A percentile compares a stretch with the other conserved stretches of the same genome.
These are phyloP conservation scores for Barbarea vulgaris DNA, from an alignment of 345 rosid species.

Conservation along the genomic window DNA sequence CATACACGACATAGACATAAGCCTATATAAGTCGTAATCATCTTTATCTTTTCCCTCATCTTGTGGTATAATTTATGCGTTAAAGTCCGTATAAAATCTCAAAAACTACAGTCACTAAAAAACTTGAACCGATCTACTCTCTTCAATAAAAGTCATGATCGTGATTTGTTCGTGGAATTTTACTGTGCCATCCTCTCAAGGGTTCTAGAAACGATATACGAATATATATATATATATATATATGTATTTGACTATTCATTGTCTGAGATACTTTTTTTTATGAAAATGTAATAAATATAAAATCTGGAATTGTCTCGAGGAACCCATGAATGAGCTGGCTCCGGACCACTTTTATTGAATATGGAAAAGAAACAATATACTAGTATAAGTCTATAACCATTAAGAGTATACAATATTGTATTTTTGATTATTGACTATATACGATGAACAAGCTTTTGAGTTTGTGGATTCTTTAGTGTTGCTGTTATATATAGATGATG, in stretches of 20 bases:
- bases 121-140: not conserved
- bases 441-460: conserved; percentile 16
- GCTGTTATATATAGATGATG: conserved; percentile 9
- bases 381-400: no score
- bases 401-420: not conserved
- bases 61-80: conserved; percentile 11
- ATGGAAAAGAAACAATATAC: conserved; percentile 1
- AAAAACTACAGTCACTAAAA: not conserved
- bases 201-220: not conserved
- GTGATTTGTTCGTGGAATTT: not conserved
- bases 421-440: conserved; percentile 22
- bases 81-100: not conserved
- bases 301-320: not conserved
- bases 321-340: conserved; percentile 37
- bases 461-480: conserved; percentile 3
- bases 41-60: conserved; percentile 36
- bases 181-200: not conserved
- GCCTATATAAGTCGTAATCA: conserved; percentile 34
- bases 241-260: conserved; percentile 18
- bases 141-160: conserved; percentile 1
- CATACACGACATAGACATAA: conserved; percentile 38
- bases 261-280: not conserved
- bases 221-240: not conserved
- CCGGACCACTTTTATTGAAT: conserved; percentile 33
- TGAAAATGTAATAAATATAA: not conserved